phyloP scores from a whole-genome alignment of 1,284 basidiomycete genomes.

The Pisolithus thermaeus region DNA sequence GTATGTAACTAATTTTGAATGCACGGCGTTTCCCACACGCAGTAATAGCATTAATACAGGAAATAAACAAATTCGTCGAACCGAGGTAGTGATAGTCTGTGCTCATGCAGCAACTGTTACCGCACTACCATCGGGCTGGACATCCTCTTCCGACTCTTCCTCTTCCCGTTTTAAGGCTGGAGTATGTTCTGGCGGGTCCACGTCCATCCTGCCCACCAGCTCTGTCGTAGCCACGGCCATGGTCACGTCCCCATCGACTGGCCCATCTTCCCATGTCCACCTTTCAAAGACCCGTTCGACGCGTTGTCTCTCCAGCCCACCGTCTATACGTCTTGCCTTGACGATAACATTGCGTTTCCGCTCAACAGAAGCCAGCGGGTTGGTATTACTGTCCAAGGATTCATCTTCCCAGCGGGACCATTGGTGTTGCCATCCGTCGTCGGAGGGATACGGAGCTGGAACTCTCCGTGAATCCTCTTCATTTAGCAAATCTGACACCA shows the following conservation, averaged over 20 bases:
- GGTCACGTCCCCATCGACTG: constrained; percentile 26
- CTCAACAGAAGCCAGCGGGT: constrained; percentile 38
- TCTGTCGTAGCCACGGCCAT: constrained; percentile 17
- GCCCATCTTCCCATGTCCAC: constrained; percentile 49
- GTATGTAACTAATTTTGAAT: too few relatives aligned
- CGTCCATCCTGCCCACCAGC: constrained; percentile 4
- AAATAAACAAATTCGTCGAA: constrained; percentile 3
- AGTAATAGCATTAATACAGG: constrained; percentile 4
- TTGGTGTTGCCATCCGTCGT: constrained; percentile 29
- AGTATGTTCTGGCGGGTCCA: constrained; percentile 1
- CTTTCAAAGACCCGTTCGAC: constrained; percentile 62
- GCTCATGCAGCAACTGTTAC: constrained; percentile 13
- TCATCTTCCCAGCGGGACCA: constrained; percentile 34
- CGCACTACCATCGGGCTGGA: not conserved
- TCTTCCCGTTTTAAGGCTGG: constrained; percentile 1
- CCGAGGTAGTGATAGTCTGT: constrained; percentile 7
- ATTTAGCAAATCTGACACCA: constrained; percentile 36
- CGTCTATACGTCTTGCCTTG: constrained; percentile 51
- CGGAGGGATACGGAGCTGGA: constrained; percentile 33
- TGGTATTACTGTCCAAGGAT: constrained; percentile 28
- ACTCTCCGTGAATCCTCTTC: constrained; percentile 35
- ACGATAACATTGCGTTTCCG: constrained; percentile 46
- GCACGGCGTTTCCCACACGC: not conserved
- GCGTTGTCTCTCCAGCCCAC: constrained; percentile 61
- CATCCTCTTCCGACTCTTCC: constrained; percentile 4